Percentiles rank a stretch among this genome's conserved stretches.
Evolutionary conservation across 2,329 filamentous ascomycete species (phyloP).

Genomic region (Hirsutella rhossiliensis): DNA sequence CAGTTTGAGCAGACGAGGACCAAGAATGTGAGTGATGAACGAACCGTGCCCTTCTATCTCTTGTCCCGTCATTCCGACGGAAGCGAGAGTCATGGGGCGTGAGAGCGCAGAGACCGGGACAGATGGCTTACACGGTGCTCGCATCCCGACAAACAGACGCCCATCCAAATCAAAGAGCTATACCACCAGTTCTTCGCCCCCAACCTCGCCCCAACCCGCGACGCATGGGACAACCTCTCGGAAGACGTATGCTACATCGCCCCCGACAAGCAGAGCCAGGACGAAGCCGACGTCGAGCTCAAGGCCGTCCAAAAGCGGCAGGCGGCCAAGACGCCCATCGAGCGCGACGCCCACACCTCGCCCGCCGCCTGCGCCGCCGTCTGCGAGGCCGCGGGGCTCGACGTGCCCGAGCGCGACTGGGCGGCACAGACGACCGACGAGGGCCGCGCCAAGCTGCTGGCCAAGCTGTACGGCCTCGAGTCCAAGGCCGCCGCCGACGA

Average conservation of each 20-base stretch:
- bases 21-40: constrained; percentile 21
- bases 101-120: no score
- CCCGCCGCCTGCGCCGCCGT: constrained; percentile 34
- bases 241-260: constrained; percentile 33
- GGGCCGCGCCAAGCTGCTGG: constrained; percentile 15
- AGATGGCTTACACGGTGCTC: not conserved
- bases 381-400: constrained; percentile 29
- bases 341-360: constrained; percentile 32
- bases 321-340: constrained; percentile 25
- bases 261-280: constrained; percentile 22
- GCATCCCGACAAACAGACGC: no score
- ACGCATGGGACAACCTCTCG: constrained; percentile 41
- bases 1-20: constrained; percentile 38
- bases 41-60: constrained; percentile 5
- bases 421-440: constrained; percentile 14
- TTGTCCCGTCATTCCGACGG: no score
- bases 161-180: constrained; percentile 34
- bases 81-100: no score
- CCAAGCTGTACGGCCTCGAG: constrained; percentile 11
- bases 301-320: constrained; percentile 21
- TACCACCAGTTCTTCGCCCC: constrained; percentile 35
- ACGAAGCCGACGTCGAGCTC: constrained; percentile 16
- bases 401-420: constrained; percentile 21
- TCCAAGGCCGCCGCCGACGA: constrained; percentile 5
- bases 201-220: constrained; percentile 25